Evolutionary conservation across 176 grass and related monocot genomes (phyloP), one percentile per base, ranked within the genome.

Genomic region (Avena eriantha): DNA sequence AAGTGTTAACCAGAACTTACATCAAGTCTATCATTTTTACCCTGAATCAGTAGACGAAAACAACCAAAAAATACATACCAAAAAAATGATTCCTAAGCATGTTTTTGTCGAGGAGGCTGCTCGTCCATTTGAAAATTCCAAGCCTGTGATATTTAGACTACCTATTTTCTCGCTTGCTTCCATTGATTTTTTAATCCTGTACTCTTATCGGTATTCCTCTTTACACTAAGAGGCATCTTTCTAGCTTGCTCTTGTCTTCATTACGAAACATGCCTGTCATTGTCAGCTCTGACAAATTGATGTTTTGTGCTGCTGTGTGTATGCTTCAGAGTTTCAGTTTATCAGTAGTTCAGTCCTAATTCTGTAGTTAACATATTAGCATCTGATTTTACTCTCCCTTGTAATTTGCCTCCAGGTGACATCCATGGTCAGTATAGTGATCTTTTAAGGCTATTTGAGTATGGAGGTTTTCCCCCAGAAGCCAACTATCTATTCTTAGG

Each of bases 381-480:
- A 41, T 73, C 64, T 91, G 47, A 91, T 41, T 63, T 36, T 51
- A 65, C 17, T 68, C 9, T 54, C 17, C 7, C 3, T 33, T 81
- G 6, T 66, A 18, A 77, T 82, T 82, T 90, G 53, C 3, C 82
- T 82, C 48, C 82, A 97, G 95, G 95, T 86, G 95, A 97, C 48
- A 97, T 97, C 78, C 95, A 97, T 87, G 95, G 95, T 80, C 95
- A 97, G 76, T 97, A 97, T 50, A 95, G 92, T 69, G 95, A 97
- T 56, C 90, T 97, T 60, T 80, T 97, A 83, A 94, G 92, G 84
- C 90, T 97, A 70, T 97, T 97, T 69, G 95, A 94, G 58, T 94
- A 95, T 75, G 95, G 95, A 53, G 90, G 90, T 18, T 91, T 94
- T 26, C 95, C 95, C 63, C 95, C 95, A 33, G 88, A 82, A 69